Evolutionary conservation across 2,329 filamentous ascomycete genomes (phyloP).

Genomic region (Fusarium palustre): DNA sequence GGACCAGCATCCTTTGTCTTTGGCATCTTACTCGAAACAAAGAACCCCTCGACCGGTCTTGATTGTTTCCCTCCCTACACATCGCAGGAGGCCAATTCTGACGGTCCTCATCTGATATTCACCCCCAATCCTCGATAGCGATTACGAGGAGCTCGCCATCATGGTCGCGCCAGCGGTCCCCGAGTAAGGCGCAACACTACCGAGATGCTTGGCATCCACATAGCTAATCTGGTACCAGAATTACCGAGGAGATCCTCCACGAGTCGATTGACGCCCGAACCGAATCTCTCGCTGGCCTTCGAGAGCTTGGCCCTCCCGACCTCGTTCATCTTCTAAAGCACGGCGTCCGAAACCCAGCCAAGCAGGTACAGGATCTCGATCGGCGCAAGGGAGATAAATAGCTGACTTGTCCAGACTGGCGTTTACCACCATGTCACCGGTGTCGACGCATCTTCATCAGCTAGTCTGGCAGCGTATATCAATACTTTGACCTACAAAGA

Average conservation of each 20-base stretch:
- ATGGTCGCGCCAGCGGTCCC: conserved; percentile 82
- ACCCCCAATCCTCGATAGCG: conserved; percentile 9
- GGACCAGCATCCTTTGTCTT: conserved; percentile 42
- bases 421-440: conserved; percentile 99
- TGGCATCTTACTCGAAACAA: conserved; percentile 34
- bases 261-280: conserved; percentile 93
- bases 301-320: conserved; percentile 95
- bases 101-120: conserved; percentile 4
- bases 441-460: conserved; percentile 96
- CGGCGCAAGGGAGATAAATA: conserved; percentile 28
- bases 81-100: conserved; percentile 9
- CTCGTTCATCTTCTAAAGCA: conserved; percentile 93
- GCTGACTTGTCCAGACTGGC: conserved; percentile 71
- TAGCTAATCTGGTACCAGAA: conserved; percentile 64
- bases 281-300: conserved; percentile 84
- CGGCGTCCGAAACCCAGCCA: conserved; percentile 66
- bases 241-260: conserved; percentile 92
- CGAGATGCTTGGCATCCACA: conserved; percentile 8
- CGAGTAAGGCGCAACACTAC: conserved; percentile 66
- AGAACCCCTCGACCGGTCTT: conserved; percentile 18
- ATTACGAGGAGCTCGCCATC: conserved; percentile 50
- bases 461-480: conserved; percentile 96
- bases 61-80: conserved; percentile 3
- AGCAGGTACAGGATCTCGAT: conserved; percentile 59
- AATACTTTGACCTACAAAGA: conserved; percentile 96